Percentiles rank a stretch among this genome's conserved stretches.
Evolutionary conservation across 768 basidiomycete species (phyloP).

Genomic region (Calvatia gigantea): DNA sequence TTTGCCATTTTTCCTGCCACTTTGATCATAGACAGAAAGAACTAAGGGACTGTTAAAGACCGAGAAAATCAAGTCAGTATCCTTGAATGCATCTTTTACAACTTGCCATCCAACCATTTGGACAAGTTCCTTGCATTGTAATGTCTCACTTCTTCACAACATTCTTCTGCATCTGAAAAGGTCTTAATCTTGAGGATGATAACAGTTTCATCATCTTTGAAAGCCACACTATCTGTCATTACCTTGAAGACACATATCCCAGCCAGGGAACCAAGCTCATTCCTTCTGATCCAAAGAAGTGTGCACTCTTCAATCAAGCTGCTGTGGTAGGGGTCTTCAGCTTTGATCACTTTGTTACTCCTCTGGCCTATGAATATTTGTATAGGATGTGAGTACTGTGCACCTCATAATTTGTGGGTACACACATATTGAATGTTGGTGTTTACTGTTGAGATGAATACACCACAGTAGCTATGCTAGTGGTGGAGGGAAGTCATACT

Average conservation of each 20-base stretch:
- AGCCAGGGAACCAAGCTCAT: slow-evolving; percentile 43
- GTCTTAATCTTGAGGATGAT: slow-evolving; percentile 33
- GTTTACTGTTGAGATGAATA: no score
- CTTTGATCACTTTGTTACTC: slow-evolving; percentile 35
- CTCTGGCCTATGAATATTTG: slow-evolving; percentile 39
- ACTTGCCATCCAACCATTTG: slow-evolving; percentile 49
- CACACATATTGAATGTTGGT: neutral
- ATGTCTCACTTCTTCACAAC: no score
- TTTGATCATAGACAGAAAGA: slow-evolving; percentile 44
- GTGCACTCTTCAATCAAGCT: slow-evolving; percentile 34
- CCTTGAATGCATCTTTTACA: slow-evolving; percentile 20
- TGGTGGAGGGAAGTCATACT: no score
- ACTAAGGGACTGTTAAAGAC: slow-evolving; percentile 13
- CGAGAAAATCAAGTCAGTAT: slow-evolving; percentile 37
- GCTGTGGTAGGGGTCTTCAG: slow-evolving; percentile 42
- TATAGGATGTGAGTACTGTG: slow-evolving; percentile 36
- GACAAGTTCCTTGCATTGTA: slow-evolving; percentile 51
- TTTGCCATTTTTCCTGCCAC: neutral
- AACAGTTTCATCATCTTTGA: slow-evolving; percentile 56
- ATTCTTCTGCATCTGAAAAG: neutral
- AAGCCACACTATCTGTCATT: slow-evolving; percentile 50
- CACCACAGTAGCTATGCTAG: no score
- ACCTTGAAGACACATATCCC: slow-evolving; percentile 46
- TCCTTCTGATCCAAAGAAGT: slow-evolving; percentile 34
- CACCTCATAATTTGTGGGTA: neutral